Conservation (phyloP, 352 stramenopile species). For the Phytopythium ostracodes region DNA sequence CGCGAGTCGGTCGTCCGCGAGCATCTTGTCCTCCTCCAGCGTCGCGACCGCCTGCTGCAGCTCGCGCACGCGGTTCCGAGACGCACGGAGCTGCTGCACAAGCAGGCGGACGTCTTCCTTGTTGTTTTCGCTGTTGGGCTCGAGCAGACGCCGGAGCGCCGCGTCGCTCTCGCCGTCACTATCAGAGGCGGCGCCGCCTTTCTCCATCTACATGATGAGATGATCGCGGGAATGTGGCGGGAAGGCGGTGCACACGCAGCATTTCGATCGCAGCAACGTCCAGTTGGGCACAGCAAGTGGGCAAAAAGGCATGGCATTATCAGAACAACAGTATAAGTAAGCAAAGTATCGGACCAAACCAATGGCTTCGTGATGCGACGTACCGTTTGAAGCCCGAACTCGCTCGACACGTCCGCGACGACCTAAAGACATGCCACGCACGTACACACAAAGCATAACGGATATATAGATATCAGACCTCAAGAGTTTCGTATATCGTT, state of each 20-base stretch:
- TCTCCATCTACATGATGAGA: conserved; percentile 3
- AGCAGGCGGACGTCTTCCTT: conserved; percentile 15
- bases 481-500: too few relatives aligned
- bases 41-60: conserved; percentile 43
- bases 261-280: background rate
- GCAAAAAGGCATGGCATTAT: background rate
- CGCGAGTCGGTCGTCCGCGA: conserved; percentile 42
- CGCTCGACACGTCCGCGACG: conserved; percentile 14
- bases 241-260: background rate
- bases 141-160: background rate
- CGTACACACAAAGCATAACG: background rate
- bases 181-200: background rate
- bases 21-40: conserved; percentile 49
- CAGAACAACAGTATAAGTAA: background rate
- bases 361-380: background rate
- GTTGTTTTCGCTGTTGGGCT: background rate
- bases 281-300: background rate
- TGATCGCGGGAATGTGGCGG: background rate
- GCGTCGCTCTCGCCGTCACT: background rate
- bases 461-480: background rate
- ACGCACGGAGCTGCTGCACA: conserved; percentile 12
- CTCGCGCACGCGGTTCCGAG: conserved; percentile 17
- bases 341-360: background rate
- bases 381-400: conserved; percentile 19
- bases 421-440: conserved; percentile 11